Evolutionary conservation across 495 filamentous ascomycete genomes (phyloP).

Genomic region (Podospora pseudocomata): DNA sequence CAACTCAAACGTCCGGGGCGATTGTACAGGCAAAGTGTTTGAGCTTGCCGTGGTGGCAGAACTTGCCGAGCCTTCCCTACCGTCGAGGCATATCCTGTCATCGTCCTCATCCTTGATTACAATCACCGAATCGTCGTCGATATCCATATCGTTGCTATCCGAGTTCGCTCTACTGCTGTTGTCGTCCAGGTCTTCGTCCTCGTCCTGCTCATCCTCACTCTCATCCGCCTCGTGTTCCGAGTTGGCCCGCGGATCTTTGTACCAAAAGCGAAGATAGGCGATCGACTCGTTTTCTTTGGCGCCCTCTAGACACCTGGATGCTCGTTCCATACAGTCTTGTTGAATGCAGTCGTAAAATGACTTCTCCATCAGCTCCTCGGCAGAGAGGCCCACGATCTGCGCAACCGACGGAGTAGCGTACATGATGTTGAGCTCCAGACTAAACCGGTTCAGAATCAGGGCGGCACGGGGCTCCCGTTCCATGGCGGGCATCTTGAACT

Average conservation of each 20-base stretch:
- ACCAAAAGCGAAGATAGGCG: constrained; percentile 88
- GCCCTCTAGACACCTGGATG: constrained; percentile 71
- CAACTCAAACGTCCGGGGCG: constrained; percentile 52
- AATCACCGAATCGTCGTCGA: constrained; percentile 24
- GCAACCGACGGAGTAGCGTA: constrained; percentile 75
- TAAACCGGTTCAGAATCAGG: constrained; percentile 84
- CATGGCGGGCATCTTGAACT: constrained; percentile 66
- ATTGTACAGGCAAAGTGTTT: constrained; percentile 21
- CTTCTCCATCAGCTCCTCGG: constrained; percentile 62
- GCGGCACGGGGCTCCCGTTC: constrained; percentile 78
- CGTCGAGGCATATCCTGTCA: not conserved
- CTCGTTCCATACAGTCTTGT: constrained; percentile 69
- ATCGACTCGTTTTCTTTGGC: constrained; percentile 94
- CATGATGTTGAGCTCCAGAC: constrained; percentile 77
- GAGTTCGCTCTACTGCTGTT: constrained; percentile 23
- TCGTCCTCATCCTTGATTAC: constrained; percentile 6
- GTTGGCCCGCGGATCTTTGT: constrained; percentile 61
- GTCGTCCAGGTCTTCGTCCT: constrained; percentile 18
- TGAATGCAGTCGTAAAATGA: constrained; percentile 82
- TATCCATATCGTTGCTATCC: constrained; percentile 31
- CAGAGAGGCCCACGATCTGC: constrained; percentile 65
- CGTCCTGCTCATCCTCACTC: constrained; percentile 31
- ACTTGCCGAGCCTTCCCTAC: constrained; percentile 5
- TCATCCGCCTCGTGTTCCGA: constrained; percentile 34
- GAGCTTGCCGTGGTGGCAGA: not conserved